Evolutionary conservation across 345 rosid species (phyloP), one percentile per base, ranked within the genome.

Genomic region (Trapa bicornis): DNA sequence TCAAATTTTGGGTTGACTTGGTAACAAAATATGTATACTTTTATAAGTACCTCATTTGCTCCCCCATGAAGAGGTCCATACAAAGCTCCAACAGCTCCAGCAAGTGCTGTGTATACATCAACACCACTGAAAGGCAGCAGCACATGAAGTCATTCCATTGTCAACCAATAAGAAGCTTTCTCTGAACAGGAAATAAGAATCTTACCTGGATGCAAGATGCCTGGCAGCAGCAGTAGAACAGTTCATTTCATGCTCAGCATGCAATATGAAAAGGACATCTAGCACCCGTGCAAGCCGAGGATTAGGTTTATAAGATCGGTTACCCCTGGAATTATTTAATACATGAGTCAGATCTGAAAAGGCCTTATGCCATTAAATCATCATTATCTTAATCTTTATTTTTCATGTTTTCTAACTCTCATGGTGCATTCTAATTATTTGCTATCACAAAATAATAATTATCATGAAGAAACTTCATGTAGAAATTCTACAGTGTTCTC

Each of bases 51-150:
- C 96, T 93, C 98, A 73, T 93, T 91, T 47, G 99, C 99, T 54
- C 97, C 99, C 57, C 99, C 99, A 69, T 93, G 99, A 78, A 93
- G 97, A 65, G 97, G 97, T 71, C 99, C 97, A 75, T 91, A 93
- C 45, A 93, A 76, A 65, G 99, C 99, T 67, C 96, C 96, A 73
- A 88, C 96, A 73, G 96, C 96, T 76, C 99, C 96, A 75, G 96
- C 82, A 75, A 93, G 87, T 66, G 97, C 91, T 66, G 94, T 85
- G 78, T 82, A 93, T 47, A 90, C 97, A 82, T 93, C 91, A 74
- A 93, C 97, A 71, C 97, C 91, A 78, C 97, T 91, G 77, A 81
- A 68, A 69, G 45, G 72, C 29, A 76, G 41, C 47, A 37, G 22
- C 22, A 4, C 17, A 66, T 35, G 61, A 38, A 42, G 32, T 53